A percentile compares a stretch with the other conserved stretches of the same genome.
phyloP scores from a whole-genome alignment of 352 stramenopile genomes.

The Pythium aristosporum region DNA sequence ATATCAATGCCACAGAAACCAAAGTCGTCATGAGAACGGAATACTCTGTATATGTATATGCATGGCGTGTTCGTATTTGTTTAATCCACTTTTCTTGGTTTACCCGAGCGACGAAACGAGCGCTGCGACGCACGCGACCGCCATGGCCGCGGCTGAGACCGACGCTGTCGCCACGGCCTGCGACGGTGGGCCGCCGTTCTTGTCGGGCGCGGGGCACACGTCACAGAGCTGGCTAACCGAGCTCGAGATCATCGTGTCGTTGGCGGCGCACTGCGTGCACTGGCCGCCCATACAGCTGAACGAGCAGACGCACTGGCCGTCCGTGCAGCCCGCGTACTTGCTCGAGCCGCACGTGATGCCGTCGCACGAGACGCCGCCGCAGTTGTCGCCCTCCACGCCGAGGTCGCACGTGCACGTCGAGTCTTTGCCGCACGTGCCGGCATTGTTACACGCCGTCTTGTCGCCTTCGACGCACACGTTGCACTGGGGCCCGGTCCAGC shows the following conservation, averaged over 20 bases:
- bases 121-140: background rate
- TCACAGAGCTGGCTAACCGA: constrained; percentile 9
- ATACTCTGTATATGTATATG: background rate
- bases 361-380: constrained; percentile 49
- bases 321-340: constrained; percentile 52
- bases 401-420: constrained; percentile 60
- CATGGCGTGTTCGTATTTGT: background rate
- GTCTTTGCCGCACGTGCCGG: constrained; percentile 51
- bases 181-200: constrained; percentile 2
- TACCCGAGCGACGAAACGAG: background rate
- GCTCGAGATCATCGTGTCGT: constrained; percentile 21
- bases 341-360: constrained; percentile 45
- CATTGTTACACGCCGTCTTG: constrained; percentile 46
- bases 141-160: background rate
- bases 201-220: constrained; percentile 19
- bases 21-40: no score
- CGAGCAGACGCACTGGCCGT: constrained; percentile 52
- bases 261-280: constrained; percentile 47
- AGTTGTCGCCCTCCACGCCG: constrained; percentile 50
- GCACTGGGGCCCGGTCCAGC: constrained; percentile 67
- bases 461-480: constrained; percentile 57
- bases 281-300: constrained; percentile 49
- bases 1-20: no score
- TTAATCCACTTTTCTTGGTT: background rate
- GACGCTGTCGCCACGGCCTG: background rate